Evolutionary conservation across 139 green algal genomes (phyloP).

Genomic region (Picochlorum sp.): DNA sequence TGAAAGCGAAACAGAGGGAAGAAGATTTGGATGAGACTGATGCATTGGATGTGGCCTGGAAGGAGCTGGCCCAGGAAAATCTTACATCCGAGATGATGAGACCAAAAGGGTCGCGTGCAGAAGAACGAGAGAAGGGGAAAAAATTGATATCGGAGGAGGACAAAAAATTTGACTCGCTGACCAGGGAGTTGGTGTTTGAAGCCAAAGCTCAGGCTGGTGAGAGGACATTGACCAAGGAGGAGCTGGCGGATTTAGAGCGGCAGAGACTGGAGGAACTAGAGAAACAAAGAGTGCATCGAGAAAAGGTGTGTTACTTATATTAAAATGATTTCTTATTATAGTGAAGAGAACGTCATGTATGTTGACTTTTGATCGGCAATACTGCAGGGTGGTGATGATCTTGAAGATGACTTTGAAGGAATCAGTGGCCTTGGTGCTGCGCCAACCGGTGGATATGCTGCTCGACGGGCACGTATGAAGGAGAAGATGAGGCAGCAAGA

Average conservation of each 20-base stretch:
- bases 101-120: conserved; percentile 24
- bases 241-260: conserved; percentile 53
- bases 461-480: background rate
- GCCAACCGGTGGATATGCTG: background rate
- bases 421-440: background rate
- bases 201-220: conserved; percentile 51
- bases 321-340: background rate
- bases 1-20: conserved; percentile 72
- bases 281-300: conserved; percentile 51
- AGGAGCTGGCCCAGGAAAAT: conserved; percentile 28
- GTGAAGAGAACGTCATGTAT: conserved; percentile 6
- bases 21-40: conserved; percentile 71
- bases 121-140: conserved; percentile 7
- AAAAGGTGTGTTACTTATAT: conserved; percentile 30
- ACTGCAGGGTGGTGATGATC: conserved; percentile 5
- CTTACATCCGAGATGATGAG: background rate
- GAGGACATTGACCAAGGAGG: conserved; percentile 54
- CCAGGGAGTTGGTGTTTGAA: conserved; percentile 64
- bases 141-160: conserved; percentile 30
- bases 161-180: conserved; percentile 54
- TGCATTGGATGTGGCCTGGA: conserved; percentile 67
- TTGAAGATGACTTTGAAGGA: conserved; percentile 35
- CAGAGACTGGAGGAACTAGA: conserved; percentile 64
- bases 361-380: background rate
- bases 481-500: conserved; percentile 1